A percentile compares a stretch with the other conserved stretches of the same genome.
phyloP scores from a whole-genome alignment of 2,329 filamentous ascomycete genomes.

The Scorias spongiosa region DNA sequence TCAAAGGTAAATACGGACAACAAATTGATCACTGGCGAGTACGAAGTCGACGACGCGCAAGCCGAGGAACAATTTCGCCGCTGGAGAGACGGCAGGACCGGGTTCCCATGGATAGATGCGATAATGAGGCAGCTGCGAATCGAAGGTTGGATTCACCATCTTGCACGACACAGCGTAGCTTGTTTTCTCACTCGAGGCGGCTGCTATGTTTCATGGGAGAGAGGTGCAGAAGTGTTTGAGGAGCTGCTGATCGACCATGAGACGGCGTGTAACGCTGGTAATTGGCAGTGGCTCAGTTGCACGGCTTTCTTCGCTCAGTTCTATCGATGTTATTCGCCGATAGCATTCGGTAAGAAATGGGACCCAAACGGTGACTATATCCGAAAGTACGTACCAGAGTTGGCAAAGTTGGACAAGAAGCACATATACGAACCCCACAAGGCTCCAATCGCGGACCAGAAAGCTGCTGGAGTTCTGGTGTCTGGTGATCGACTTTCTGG shows the following conservation, averaged over 20 bases:
- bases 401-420: constrained; percentile 45
- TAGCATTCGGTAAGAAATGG: constrained; percentile 63
- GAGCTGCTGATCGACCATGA: constrained; percentile 64
- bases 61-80: constrained; percentile 52
- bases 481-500: constrained; percentile 36
- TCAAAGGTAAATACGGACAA: constrained; percentile 39
- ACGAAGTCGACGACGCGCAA: constrained; percentile 46
- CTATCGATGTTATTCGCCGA: constrained; percentile 53
- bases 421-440: constrained; percentile 73
- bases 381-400: constrained; percentile 50
- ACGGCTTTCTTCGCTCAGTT: constrained; percentile 62
- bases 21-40: constrained; percentile 39
- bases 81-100: constrained; percentile 55
- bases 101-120: constrained; percentile 69
- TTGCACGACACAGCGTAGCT: constrained; percentile 62
- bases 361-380: constrained; percentile 54
- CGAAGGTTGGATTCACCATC: constrained; percentile 69
- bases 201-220: constrained; percentile 66
- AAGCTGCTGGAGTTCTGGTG: constrained; percentile 48
- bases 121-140: constrained; percentile 58
- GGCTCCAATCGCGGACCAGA: constrained; percentile 52
- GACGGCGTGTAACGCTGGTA: constrained; percentile 55
- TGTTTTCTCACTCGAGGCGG: constrained; percentile 69
- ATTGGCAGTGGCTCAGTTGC: constrained; percentile 67
- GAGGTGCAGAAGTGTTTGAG: constrained; percentile 64